These are phyloP conservation scores for Symmetrospora coprosmae DNA, from an alignment of 768 basidiomycete species.

Conservation along the genomic window DNA sequence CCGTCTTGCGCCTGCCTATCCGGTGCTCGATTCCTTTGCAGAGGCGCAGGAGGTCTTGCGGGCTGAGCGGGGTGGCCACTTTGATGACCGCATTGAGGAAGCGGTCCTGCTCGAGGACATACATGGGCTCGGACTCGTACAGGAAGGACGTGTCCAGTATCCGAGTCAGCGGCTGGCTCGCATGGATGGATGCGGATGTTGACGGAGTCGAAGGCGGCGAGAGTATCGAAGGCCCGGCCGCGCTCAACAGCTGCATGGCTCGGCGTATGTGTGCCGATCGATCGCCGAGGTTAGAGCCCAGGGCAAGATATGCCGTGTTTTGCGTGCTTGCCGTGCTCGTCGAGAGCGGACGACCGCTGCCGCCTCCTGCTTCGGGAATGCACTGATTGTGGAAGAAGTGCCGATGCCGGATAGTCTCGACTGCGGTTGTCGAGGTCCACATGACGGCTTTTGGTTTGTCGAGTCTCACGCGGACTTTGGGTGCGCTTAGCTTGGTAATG, in stretches of 20 bases:
- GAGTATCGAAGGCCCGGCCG: constrained; percentile 16
- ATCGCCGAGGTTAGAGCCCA: constrained; percentile 86
- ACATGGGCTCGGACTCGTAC: constrained; percentile 93
- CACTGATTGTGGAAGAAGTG: constrained; percentile 30
- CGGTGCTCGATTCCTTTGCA: constrained; percentile 58
- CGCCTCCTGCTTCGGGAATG: background rate
- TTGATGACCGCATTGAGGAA: constrained; percentile 87
- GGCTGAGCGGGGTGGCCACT: constrained; percentile 60
- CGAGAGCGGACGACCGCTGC: background rate
- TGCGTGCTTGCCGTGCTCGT: too few species aligned
- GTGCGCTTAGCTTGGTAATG: background rate
- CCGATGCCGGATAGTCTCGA: constrained; percentile 46
- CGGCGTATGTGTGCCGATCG: constrained; percentile 64
- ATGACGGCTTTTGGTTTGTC: constrained; percentile 60
- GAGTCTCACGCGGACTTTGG: constrained; percentile 46
- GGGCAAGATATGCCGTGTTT: constrained; percentile 53
- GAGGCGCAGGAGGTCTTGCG: constrained; percentile 47
- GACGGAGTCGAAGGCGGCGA: constrained; percentile 17
- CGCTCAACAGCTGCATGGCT: constrained; percentile 59
- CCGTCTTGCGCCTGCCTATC: constrained; percentile 64
- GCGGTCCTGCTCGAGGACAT: constrained; percentile 70
- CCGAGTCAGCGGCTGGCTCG: constrained; percentile 34
- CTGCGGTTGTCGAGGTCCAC: constrained; percentile 52
- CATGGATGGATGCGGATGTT: background rate
- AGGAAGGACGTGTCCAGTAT: constrained; percentile 71